A percentile compares a stretch with the other conserved stretches of the same genome.
phyloP scores from a whole-genome alignment of 345 rosid genomes.

The Camelina sativa region DNA sequence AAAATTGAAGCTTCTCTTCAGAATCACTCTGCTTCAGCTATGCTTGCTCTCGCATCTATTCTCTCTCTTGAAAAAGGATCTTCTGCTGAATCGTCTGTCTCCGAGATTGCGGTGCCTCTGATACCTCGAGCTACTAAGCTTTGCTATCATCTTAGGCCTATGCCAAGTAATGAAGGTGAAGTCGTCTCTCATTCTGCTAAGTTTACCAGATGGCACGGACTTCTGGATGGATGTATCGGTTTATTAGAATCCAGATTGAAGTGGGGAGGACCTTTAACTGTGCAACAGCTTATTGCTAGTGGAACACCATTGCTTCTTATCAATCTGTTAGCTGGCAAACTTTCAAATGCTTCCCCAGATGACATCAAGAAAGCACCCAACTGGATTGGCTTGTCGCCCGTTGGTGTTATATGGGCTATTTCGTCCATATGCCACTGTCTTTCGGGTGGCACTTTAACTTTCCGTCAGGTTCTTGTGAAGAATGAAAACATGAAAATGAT shows the following conservation, averaged over 20 bases:
- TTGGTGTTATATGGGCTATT: conserved; percentile 83
- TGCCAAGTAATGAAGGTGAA: conserved; percentile 51
- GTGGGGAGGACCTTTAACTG: conserved; percentile 85
- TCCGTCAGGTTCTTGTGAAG: conserved; percentile 76
- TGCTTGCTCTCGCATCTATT: conserved; percentile 94
- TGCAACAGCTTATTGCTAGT: conserved; percentile 84
- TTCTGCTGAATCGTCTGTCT: conserved; percentile 74
- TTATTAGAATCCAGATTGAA: conserved; percentile 81
- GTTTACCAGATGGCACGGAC: conserved; percentile 86
- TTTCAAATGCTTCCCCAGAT: conserved; percentile 49
- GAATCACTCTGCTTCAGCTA: conserved; percentile 80
- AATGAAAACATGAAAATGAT: conserved; percentile 67
- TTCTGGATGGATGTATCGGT: conserved; percentile 91
- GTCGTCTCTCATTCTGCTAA: conserved; percentile 35
- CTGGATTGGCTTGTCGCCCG: conserved; percentile 72
- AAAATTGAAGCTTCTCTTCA: conserved; percentile 60
- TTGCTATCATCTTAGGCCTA: conserved; percentile 71
- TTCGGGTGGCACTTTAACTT: conserved; percentile 71
- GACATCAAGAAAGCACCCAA: conserved; percentile 49
- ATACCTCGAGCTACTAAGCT: conserved; percentile 86
- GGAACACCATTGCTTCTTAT: conserved; percentile 79
- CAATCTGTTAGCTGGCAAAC: conserved; percentile 59
- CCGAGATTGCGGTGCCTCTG: conserved; percentile 79
- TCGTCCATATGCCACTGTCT: conserved; percentile 89
- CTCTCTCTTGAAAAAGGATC: conserved; percentile 85